Conservation (phyloP, 2,329 filamentous ascomycete species). For the Claviceps africana region DNA sequence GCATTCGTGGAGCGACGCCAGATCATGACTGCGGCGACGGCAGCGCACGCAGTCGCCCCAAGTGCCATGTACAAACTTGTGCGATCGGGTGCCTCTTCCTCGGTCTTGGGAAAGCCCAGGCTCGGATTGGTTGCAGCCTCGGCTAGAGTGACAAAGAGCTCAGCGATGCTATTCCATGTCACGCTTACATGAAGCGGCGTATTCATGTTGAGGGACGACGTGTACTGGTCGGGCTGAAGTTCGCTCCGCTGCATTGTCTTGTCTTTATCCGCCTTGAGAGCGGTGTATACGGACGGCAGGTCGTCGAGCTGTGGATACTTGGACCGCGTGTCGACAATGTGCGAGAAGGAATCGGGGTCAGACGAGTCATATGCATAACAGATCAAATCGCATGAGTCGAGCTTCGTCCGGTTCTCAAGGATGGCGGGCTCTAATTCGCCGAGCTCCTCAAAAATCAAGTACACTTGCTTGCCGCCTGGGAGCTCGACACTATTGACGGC, state of each 20-base stretch:
- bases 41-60: slow-evolving; percentile 54
- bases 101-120: slow-evolving; percentile 75
- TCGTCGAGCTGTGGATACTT: slow-evolving; percentile 74
- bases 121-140: slow-evolving; percentile 85
- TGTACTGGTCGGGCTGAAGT: slow-evolving; percentile 84
- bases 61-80: slow-evolving; percentile 77
- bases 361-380: slow-evolving; percentile 96
- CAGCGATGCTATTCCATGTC: slow-evolving; percentile 84
- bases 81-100: slow-evolving; percentile 72
- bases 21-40: slow-evolving; percentile 50
- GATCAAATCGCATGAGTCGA: slow-evolving; percentile 85
- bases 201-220: slow-evolving; percentile 70
- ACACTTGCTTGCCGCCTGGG: slow-evolving; percentile 90
- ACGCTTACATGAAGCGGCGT: slow-evolving; percentile 89
- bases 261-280: slow-evolving; percentile 87
- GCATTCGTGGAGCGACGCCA: slow-evolving; percentile 45
- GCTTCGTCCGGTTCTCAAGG: slow-evolving; percentile 76
- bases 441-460: slow-evolving; percentile 87
- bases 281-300: slow-evolving; percentile 83
- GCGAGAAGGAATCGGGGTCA: slow-evolving; percentile 87
- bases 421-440: slow-evolving; percentile 93
- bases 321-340: slow-evolving; percentile 68
- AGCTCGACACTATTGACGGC: slow-evolving; percentile 95
- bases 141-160: slow-evolving; percentile 82
- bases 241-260: slow-evolving; percentile 93